Evolutionary conservation across 805 yeast species (phyloP).

Genomic region (Wickerhamiella qilinensis): DNA sequence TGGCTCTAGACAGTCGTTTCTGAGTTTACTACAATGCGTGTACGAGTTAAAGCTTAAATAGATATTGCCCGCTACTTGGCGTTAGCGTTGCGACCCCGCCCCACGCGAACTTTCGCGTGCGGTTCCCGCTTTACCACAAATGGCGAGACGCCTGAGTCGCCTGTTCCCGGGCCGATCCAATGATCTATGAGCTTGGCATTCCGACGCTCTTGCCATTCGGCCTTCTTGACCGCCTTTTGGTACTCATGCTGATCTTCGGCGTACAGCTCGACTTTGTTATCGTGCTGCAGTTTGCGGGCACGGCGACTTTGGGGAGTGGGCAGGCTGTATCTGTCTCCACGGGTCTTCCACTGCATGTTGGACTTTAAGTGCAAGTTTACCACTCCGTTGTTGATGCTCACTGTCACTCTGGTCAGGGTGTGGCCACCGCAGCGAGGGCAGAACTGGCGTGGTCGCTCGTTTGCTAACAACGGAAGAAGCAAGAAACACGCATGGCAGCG

Average conservation of each 20-base stretch:
- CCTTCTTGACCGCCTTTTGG: conserved; percentile 70
- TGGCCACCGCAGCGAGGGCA: conserved; percentile 94
- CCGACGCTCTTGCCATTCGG: conserved; percentile 71
- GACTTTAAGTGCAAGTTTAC: conserved; percentile 76
- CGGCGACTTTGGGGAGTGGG: conserved; percentile 80
- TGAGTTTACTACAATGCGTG: no score
- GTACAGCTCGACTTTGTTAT: conserved; percentile 51
- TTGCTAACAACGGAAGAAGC: conserved; percentile 63
- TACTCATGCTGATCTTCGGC: conserved; percentile 95
- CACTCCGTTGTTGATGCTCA: conserved; percentile 66
- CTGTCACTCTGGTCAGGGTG: conserved; percentile 79
- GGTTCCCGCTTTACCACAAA: conserved; percentile 44
- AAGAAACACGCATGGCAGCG: conserved; percentile 96
- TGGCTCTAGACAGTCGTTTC: no score
- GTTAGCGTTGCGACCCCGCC: conserved; percentile 70
- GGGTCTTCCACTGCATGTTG: conserved; percentile 83
- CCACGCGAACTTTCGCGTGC: conserved; percentile 49
- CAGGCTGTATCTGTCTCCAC: conserved; percentile 69
- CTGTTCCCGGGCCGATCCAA: conserved; percentile 88
- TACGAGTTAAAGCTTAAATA: no score
- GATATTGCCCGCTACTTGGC: conserved; percentile 22
- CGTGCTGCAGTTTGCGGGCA: conserved; percentile 62
- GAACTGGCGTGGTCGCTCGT: conserved; percentile 46
- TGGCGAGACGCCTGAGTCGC: conserved; percentile 73
- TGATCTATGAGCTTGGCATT: conserved; percentile 73